Base-by-base conservation (phyloP, 1,284 basidiomycete genomes). In the Microbotryum scabiosae region DNA sequence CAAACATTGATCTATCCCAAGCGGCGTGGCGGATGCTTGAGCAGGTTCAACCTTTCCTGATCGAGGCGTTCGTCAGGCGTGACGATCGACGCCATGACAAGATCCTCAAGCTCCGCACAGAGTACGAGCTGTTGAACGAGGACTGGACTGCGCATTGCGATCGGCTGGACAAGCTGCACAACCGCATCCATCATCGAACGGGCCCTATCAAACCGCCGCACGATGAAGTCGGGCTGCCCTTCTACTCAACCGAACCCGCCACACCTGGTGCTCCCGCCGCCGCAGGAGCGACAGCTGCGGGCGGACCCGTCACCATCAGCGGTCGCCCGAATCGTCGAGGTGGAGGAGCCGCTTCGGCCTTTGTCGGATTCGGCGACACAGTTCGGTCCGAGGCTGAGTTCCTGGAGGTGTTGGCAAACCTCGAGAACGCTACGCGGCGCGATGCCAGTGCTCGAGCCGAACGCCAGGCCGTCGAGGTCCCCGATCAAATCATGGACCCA, bases 311-410 rank as follows among this genome's bases (percentile, higher is more conserved):
- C 16, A 48, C 63, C n/a, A 49, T 56, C 5, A 58, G 59, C 8
- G 64, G 68, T 1, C 65, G 70, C 5, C 55, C 68, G 16, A 70
- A 68, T 47, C 64, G 70, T 1, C 57, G 70, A 8, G 57, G 56
- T 20, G 64, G 60, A 10, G 60, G 51, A 10, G 58, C 54, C 16
- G 43, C 52, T 4, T 51, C 46, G 45, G 59, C 61, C 9, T 50
- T 54, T 4, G 56, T 59, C 30, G 63, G 63, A 10, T 65, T 61
- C 54, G 90, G 90, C 25, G 93, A 97, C 74, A 86, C 89, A 8
- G 92, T 94, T 14, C 84, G 90, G 2, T 92, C 91, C 21, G 94
- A 97, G 75, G 82, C 96, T 60, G 94, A 97, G 78, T 93, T 97
- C 83, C 88, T 97, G 72, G 91, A 93, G 76, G 93, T 97, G 72